Evolutionary conservation across 176 grass and related monocot genomes (phyloP).

Genomic region (maize (Zea mays)): DNA sequence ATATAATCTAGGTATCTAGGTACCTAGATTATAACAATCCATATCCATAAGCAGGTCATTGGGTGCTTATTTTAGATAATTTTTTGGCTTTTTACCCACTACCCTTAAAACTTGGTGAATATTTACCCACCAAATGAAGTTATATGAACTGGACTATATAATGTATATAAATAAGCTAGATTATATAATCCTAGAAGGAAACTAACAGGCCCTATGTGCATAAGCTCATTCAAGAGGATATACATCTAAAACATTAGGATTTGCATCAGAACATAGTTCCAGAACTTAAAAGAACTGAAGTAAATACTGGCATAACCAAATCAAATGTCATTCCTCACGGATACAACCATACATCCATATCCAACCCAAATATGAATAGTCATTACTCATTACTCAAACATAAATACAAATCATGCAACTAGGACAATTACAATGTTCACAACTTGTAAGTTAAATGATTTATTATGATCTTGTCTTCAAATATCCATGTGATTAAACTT

Average conservation of each 20-base stretch:
- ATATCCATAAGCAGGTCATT: too few relatives aligned
- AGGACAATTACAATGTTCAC: neutral
- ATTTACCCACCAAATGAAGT: too few relatives aligned
- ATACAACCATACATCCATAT: constrained; percentile 12
- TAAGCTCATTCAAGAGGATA: neutral
- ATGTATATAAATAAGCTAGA: too few relatives aligned
- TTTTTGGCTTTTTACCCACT: too few relatives aligned
- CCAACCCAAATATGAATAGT: neutral
- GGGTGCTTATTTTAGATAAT: too few relatives aligned
- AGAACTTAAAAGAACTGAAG: neutral
- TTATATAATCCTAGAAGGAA: too few relatives aligned
- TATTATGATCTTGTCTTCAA: neutral
- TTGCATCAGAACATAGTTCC: neutral
- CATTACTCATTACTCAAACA: neutral
- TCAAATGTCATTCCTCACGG: neutral
- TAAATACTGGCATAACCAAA: neutral
- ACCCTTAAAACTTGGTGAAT: too few relatives aligned
- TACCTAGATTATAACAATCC: too few relatives aligned
- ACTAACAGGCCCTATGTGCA: neutral
- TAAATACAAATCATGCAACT: neutral
- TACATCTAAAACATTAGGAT: neutral
- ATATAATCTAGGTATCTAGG: too few relatives aligned
- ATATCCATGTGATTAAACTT: neutral
- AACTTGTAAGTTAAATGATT: neutral
- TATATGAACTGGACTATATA: too few relatives aligned